Conservation (phyloP, 192 early-diverging fungal species). For the Backusella tarrabulga region DNA sequence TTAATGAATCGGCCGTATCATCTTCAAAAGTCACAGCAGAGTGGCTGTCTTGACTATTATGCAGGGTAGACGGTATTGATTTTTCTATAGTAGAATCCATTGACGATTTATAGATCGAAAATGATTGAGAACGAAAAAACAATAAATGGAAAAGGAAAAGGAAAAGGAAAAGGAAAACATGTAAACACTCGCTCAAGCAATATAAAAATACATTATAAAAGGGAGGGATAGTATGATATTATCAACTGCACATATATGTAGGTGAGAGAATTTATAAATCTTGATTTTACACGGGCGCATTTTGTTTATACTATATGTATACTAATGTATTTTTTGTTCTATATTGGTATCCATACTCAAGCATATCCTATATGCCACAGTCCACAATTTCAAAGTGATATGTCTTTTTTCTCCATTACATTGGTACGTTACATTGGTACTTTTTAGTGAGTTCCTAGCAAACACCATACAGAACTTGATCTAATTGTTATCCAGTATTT, state of each 20-base stretch:
- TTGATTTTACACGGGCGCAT: not conserved
- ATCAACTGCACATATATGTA: not conserved
- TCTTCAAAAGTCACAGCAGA: not conserved
- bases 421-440: no score
- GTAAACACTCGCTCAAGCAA: not conserved
- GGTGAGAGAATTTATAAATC: not conserved
- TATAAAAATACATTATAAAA: not conserved
- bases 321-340: no score
- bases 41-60: not conserved
- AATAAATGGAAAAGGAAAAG: no score
- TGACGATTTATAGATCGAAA: not conserved
- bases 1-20: not conserved
- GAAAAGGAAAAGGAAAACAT: not conserved
- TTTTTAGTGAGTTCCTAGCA: no score
- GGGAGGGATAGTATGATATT: not conserved
- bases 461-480: no score
- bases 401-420: no score
- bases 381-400: no score
- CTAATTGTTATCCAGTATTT: no score
- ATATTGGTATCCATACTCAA: no score
- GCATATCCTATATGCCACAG: no score
- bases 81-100: not conserved
- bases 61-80: not conserved
- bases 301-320: no score
- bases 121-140: no score